A percentile compares a stretch with the other conserved stretches of the same genome.
Evolutionary conservation across 2,329 filamentous ascomycete species (phyloP).

Genomic region (Scytalidium lignicola): DNA sequence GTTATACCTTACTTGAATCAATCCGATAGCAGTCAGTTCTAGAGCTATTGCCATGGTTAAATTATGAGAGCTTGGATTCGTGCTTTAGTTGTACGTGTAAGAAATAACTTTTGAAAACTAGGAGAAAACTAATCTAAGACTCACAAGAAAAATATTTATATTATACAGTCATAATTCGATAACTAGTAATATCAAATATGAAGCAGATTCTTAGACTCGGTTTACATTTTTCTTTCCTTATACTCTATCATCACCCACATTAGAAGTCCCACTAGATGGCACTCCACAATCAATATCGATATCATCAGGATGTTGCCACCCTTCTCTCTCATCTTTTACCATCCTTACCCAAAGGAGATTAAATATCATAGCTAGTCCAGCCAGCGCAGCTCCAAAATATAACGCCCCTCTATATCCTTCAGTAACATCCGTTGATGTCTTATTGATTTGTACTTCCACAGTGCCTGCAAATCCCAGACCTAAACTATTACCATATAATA

Average conservation of each 20-base stretch:
- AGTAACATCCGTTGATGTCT: slow-evolving; percentile 15
- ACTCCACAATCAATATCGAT: neutral
- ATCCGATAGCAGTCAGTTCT: no score
- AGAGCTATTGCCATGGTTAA: no score
- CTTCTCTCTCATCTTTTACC: slow-evolving; percentile 34
- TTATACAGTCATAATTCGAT: no score
- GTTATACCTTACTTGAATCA: no score
- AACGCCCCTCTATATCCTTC: slow-evolving; percentile 31
- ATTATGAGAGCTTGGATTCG: no score
- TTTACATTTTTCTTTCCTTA: neutral
- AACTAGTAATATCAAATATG: no score
- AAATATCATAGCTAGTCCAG: slow-evolving; percentile 27
- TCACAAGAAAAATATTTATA: no score
- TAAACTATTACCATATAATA: slow-evolving; percentile 34
- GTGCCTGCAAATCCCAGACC: slow-evolving; percentile 37
- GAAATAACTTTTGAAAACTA: no score
- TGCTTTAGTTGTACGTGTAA: no score
- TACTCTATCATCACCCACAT: neutral
- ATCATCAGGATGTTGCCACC: slow-evolving; percentile 21
- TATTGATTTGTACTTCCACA: slow-evolving; percentile 1
- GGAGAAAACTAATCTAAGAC: no score
- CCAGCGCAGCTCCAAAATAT: slow-evolving; percentile 32
- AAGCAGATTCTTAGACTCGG: no score
- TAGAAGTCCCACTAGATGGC: neutral
- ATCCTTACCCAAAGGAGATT: slow-evolving; percentile 32